Evolutionary conservation across 176 grass and related monocot species (phyloP), one percentile per base, ranked within the genome.

Genomic region (Musa itinerans): DNA sequence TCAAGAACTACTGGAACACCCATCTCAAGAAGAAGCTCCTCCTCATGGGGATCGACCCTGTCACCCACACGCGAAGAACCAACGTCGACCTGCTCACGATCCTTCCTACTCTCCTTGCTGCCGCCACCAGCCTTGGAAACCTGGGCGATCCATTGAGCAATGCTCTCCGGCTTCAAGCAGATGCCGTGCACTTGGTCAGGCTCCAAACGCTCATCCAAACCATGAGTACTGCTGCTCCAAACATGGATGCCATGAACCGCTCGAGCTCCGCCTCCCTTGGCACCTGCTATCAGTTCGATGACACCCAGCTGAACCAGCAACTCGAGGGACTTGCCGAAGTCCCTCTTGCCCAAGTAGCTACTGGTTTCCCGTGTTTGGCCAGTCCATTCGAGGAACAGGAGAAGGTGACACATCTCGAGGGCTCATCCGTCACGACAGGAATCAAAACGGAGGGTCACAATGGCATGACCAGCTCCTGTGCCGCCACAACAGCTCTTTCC

Each of bases 21-120:
- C 87, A 81, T 29, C 87, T 92, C 54, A 78, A 86, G 20, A 92
- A 92, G 90, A 95, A 86, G 83, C 88, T 95, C 57, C 19, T 80
- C 23, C 69, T 83, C 29, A 84, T 82, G 73, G 83, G 88, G 21
- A 26, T 95, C 54, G 88, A 95, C 81, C 92, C 92, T 0, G 85
- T 81, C 68, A 95, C 88, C 2, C 92, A 95, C 80, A 74, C 77
- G 24, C 81, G 65, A 1, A 63, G 89, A 63, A 78, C 81, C 2
- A 56, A 82, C 55, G 72, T 82, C 3, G 80, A 63, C 20, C 20
- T 77, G 2, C 34, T 65, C 1, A 9, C 59, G 0, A 65, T 20
- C 20, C 34, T 50, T 24, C 56, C 74, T 66, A 1, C 10, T 72
- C 20, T 48, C 16, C 21, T 78, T 19, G 67, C 86, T 74, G 52